Conservation (phyloP, 2,329 filamentous ascomycete genomes). For the Bipolaris gigantea region DNA sequence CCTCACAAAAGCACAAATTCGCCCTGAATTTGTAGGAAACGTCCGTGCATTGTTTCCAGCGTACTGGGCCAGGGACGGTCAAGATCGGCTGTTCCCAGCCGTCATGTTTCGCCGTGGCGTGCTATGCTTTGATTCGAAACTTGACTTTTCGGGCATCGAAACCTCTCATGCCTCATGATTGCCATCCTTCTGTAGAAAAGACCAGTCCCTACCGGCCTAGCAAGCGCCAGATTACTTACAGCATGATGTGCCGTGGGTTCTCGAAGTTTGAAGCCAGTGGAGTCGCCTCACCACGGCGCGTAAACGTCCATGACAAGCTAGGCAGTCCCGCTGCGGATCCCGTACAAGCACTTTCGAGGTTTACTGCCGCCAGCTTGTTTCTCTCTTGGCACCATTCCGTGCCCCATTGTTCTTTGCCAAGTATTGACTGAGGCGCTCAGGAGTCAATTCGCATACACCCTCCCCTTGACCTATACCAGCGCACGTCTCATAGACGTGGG, state of each 20-base stretch:
- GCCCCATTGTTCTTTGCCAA: conserved; percentile 9
- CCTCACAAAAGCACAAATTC: neutral
- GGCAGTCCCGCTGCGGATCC: conserved; percentile 7
- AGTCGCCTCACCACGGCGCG: conserved; percentile 17
- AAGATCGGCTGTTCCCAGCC: conserved; percentile 11
- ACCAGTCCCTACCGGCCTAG: conserved; percentile 1
- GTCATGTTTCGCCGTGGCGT: conserved; percentile 28
- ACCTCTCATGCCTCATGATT: conserved; percentile 21
- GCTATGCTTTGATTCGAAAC: conserved; percentile 29
- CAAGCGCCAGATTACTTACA: conserved; percentile 4
- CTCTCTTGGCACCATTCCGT: conserved; percentile 8
- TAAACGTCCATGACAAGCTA: conserved; percentile 13
- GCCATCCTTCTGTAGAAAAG: conserved; percentile 5
- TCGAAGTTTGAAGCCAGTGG: conserved; percentile 26
- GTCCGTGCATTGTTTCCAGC: conserved; percentile 10
- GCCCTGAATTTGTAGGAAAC: neutral
- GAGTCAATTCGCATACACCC: conserved; percentile 9
- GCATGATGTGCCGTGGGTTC: conserved; percentile 6
- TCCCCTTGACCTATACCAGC: conserved; percentile 14
- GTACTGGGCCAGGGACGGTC: conserved; percentile 6
- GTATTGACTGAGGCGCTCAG: conserved; percentile 16
- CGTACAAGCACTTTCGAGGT: conserved; percentile 9
- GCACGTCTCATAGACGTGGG: conserved; percentile 30
- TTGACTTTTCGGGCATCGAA: conserved; percentile 21
- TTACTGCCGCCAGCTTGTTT: conserved; percentile 6